A percentile compares a stretch with the other conserved stretches of the same genome.
Evolutionary conservation across 495 filamentous ascomycete genomes (phyloP).

Genomic region (Pseudoneurospora amorphoporcata): DNA sequence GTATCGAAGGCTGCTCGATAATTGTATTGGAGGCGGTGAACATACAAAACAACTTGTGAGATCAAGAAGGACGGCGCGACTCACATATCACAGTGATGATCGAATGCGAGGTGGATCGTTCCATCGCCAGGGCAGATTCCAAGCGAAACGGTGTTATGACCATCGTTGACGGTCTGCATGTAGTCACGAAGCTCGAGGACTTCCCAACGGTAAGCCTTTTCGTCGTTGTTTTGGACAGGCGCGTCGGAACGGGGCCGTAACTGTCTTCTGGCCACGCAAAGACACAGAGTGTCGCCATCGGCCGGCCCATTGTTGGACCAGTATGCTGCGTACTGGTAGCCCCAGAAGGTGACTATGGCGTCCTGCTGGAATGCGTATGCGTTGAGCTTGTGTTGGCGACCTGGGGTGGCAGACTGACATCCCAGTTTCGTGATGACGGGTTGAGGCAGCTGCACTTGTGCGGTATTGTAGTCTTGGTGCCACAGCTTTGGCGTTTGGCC

Average conservation of each 20-base stretch:
- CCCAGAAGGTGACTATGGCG: constrained; percentile 26
- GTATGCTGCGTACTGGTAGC: constrained; percentile 37
- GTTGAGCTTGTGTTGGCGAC: constrained; percentile 30
- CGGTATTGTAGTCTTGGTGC: constrained; percentile 1
- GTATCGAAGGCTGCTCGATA: constrained; percentile 24
- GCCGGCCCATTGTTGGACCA: constrained; percentile 22
- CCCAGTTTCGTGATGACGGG: constrained; percentile 24
- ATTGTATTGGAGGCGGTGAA: constrained; percentile 4
- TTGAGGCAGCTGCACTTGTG: constrained; percentile 6
- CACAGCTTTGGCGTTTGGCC: neutral
- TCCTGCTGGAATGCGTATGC: constrained; percentile 36
- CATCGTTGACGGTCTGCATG: constrained; percentile 37
- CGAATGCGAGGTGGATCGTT: constrained; percentile 38
- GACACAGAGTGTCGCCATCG: constrained; percentile 24
- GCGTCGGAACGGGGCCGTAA: constrained; percentile 14
- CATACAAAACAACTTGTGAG: neutral
- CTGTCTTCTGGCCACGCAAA: constrained; percentile 33
- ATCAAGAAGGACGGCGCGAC: neutral
- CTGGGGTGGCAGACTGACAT: constrained; percentile 17
- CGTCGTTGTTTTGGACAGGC: neutral
- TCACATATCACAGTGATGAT: constrained; percentile 35
- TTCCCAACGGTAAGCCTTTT: constrained; percentile 22
- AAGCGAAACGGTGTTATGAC: constrained; percentile 40
- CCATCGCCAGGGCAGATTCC: constrained; percentile 38
- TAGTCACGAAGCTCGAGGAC: constrained; percentile 36